Evolutionary conservation across 2,329 filamentous ascomycete species (phyloP).

Genomic region (Basipetospora sp.): DNA sequence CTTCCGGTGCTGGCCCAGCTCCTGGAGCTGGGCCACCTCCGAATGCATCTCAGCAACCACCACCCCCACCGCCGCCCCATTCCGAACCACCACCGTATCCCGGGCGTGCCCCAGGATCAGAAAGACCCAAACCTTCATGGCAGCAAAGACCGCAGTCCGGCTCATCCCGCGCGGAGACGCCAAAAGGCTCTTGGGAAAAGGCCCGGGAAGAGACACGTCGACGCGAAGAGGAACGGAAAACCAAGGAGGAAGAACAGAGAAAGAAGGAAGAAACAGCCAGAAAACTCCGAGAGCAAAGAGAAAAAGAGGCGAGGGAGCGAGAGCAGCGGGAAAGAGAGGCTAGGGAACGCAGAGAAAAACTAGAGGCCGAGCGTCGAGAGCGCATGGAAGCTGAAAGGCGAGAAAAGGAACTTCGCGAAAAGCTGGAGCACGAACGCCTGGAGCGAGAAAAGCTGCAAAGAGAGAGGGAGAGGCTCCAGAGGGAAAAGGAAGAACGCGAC

Average conservation of each 20-base stretch:
- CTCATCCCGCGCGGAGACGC: slow-evolving; percentile 5
- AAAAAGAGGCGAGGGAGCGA: slow-evolving; percentile 43
- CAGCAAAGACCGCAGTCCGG: slow-evolving; percentile 17
- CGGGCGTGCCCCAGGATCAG: too few species aligned
- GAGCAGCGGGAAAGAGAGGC: slow-evolving; percentile 9
- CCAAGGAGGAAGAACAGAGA: slow-evolving; percentile 45
- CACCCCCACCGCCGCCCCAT: slow-evolving; percentile 12
- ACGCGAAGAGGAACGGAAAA: slow-evolving; percentile 49
- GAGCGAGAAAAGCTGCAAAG: slow-evolving; percentile 16
- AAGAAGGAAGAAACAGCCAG: slow-evolving; percentile 40
- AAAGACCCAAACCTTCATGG: slow-evolving; percentile 25
- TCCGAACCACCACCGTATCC: slow-evolving; percentile 11
- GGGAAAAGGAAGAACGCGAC: slow-evolving; percentile 29
- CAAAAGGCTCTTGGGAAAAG: slow-evolving; percentile 43
- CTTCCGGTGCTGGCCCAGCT: slow-evolving; percentile 18
- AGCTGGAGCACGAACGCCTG: slow-evolving; percentile 18
- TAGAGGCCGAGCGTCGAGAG: slow-evolving; percentile 8
- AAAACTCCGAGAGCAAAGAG: slow-evolving; percentile 38
- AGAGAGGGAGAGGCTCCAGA: slow-evolving; percentile 21
- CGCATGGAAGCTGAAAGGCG: slow-evolving; percentile 9
- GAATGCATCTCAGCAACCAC: slow-evolving; percentile 13
- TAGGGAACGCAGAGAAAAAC: slow-evolving; percentile 8
- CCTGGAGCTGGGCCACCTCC: slow-evolving; percentile 18
- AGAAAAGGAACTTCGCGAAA: slow-evolving; percentile 23
- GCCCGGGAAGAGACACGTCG: slow-evolving; percentile 51